phyloP scores from a whole-genome alignment of 176 grass and related monocot species.

The Carex littledalei region DNA sequence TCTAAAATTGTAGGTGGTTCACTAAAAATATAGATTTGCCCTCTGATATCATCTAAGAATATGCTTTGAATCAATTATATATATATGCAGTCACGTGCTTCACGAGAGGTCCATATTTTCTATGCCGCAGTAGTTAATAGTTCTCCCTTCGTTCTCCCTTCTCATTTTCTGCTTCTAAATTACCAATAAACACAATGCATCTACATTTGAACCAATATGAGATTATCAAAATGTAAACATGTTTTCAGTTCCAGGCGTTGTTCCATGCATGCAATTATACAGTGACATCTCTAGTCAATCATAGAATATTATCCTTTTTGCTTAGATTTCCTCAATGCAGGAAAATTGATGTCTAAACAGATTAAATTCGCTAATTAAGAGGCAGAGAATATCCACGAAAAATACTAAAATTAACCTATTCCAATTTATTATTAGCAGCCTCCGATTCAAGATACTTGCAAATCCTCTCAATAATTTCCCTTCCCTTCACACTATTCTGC shows the following conservation, averaged over 20 bases:
- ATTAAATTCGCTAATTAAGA: too few species aligned
- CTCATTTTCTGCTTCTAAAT: neutral
- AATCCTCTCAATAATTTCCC: conserved; percentile 62
- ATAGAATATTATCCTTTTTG: neutral
- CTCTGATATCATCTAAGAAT: neutral
- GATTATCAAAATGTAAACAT: too few species aligned
- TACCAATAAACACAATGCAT: neutral
- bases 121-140: neutral
- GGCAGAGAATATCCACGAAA: neutral
- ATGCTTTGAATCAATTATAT: neutral
- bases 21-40: too few species aligned
- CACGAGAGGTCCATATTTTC: neutral
- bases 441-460: conserved; percentile 32
- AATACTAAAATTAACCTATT: neutral
- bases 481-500: conserved; percentile 41
- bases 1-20: too few species aligned
- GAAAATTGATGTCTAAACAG: neutral
- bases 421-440: neutral
- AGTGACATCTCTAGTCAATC: neutral
- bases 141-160: too few species aligned
- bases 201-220: neutral
- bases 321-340: too few species aligned
- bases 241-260: too few species aligned
- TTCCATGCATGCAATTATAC: too few species aligned
- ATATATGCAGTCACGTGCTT: neutral